Evolutionary conservation across 2,329 filamentous ascomycete genomes (phyloP).

Genomic region (Xylaria hypoxylon): DNA sequence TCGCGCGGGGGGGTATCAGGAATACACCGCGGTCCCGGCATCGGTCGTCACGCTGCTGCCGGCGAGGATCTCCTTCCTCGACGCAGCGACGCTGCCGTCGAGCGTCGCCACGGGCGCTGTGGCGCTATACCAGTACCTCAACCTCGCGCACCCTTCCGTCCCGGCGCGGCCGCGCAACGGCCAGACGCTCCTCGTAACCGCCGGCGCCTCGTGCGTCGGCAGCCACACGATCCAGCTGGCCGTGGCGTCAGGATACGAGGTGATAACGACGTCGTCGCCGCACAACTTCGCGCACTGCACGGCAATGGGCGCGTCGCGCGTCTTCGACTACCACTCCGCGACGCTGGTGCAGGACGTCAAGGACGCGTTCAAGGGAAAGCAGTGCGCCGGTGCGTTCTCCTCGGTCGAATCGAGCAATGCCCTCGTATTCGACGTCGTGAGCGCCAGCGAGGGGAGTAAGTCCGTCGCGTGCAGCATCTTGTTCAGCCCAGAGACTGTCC

Average conservation of each 20-base stretch:
- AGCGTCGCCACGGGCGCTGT: conserved; percentile 46
- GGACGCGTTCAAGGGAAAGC: conserved; percentile 39
- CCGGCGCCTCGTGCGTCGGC: conserved; percentile 61
- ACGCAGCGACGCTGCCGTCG: conserved; percentile 47
- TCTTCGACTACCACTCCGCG: conserved; percentile 56
- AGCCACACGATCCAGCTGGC: conserved; percentile 60
- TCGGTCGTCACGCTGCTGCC: conserved; percentile 39
- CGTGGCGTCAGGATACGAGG: conserved; percentile 57
- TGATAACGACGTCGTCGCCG: conserved; percentile 55
- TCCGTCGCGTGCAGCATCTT: conserved; percentile 41
- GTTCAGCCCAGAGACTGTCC: conserved; percentile 12
- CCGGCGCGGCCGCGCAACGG: conserved; percentile 13
- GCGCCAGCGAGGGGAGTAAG: conserved; percentile 34
- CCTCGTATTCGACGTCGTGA: conserved; percentile 40
- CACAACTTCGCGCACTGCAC: conserved; percentile 56
- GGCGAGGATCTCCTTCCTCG: conserved; percentile 31
- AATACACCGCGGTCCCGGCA: conserved; percentile 39
- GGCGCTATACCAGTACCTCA: conserved; percentile 44
- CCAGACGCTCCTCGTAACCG: conserved; percentile 58
- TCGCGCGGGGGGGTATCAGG: conserved; percentile 46
- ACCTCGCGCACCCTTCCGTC: conserved; percentile 27
- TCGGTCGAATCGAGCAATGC: conserved; percentile 36
- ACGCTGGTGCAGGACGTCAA: conserved; percentile 49
- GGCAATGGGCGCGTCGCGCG: conserved; percentile 55
- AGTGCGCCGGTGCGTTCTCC: conserved; percentile 41